Evolutionary conservation across 192 early-diverging fungal genomes (phyloP), one percentile per base, ranked within the genome.

Genomic region (Coemansia sp.): DNA sequence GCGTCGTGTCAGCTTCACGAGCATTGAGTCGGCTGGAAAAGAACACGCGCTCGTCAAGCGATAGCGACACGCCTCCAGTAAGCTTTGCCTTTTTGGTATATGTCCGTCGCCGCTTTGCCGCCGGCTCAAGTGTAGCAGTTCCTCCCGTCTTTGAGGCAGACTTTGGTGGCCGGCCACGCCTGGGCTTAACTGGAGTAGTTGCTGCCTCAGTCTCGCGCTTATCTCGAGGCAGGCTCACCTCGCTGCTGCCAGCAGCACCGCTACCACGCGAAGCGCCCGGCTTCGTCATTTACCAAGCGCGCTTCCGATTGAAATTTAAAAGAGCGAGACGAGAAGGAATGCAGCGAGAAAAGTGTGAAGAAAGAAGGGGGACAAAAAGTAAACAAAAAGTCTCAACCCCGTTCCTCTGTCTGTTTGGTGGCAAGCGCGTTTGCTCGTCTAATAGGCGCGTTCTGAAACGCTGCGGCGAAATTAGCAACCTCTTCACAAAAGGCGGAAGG

Each of bases 1-100:
- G 53, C 19, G 67, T 46, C 5, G 82, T 79, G 53, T 82, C 79
- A 1, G 83, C 80, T 22, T 86, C 81, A 7, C 60, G 71, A 14
- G 56, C 59, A 5, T 68, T 78, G 11, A 88, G 38, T 45, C 79
- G 77, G 21, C 52, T 62, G 25, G 51, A 48, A 38, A 74, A 74
- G 25, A 74, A 74, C 56, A 74, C 64, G 15, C 52, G 53, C 5
- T 56, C 56, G 2, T 61, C 32, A 1, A 40, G 41, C 27, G 58
- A 63, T 1, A 46, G 39, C 3, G 43, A 22, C 29, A 33, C n/a
- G 15, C 21, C 3, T 2, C 6, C 21, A 6, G 31, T 27, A 0
- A 15, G 26, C 47, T 63, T 58, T 33, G 53, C 19, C 38, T 61
- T 57, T 43, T 56, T 47, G 6, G 45, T 57, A 59, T 48, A 47